These are phyloP conservation scores for Aureobasidium sp. DNA, from an alignment of 2,329 filamentous ascomycete species.

Conservation along the genomic window DNA sequence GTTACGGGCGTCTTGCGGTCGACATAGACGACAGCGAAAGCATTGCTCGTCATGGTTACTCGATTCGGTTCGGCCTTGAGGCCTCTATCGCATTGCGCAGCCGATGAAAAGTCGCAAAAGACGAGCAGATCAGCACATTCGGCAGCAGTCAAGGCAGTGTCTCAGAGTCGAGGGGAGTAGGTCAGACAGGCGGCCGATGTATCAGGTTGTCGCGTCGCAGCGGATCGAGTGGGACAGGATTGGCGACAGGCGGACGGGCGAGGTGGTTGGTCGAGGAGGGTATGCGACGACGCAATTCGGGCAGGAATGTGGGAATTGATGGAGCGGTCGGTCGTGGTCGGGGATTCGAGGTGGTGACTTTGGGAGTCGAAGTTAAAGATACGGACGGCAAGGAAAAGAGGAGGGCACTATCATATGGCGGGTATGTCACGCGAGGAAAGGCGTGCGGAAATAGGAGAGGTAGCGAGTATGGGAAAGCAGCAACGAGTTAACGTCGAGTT, in stretches of 20 bases:
- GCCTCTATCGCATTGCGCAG: constrained; percentile 11
- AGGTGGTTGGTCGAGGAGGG: background rate
- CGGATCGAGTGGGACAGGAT: background rate
- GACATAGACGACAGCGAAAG: constrained; percentile 36
- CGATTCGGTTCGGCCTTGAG: constrained; percentile 2
- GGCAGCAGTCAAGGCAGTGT: background rate
- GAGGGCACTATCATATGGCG: constrained; percentile 7
- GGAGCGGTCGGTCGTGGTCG: background rate
- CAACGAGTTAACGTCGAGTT: constrained; percentile 2
- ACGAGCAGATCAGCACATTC: constrained; percentile 4
- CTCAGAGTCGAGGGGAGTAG: background rate
- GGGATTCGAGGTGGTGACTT: background rate
- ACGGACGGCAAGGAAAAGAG: constrained; percentile 2
- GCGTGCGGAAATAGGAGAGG: constrained; percentile 7
- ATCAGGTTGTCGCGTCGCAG: background rate
- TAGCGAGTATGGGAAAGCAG: background rate
- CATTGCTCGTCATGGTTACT: constrained; percentile 33
- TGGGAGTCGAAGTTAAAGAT: background rate
- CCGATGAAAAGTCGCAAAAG: background rate
- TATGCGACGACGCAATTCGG: constrained; percentile 5
- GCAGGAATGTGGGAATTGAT: constrained; percentile 8
- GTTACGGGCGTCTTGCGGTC: constrained; percentile 30
- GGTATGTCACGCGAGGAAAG: constrained; percentile 9
- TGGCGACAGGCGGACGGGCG: background rate
- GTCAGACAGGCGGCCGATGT: background rate